Conservation (phyloP, 768 basidiomycete species). For the Russula earlei region DNA sequence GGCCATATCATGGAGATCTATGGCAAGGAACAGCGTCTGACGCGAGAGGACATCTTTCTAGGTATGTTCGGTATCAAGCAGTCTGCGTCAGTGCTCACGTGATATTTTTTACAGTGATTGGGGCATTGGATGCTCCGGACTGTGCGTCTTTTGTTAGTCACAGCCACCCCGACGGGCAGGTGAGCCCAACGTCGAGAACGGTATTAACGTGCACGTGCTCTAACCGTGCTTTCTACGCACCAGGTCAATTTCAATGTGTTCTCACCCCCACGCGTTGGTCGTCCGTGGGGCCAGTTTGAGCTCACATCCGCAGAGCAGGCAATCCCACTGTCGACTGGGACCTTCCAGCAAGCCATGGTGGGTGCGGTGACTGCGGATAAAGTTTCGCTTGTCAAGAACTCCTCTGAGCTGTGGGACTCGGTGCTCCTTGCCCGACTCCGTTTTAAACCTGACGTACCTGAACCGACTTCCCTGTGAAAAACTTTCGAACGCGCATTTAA, state of each 20-base stretch:
- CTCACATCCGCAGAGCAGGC: conserved; percentile 34
- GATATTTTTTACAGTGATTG: conserved; percentile 40
- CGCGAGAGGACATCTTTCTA: conserved; percentile 30
- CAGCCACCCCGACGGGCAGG: conserved; percentile 52
- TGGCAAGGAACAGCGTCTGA: conserved; percentile 29
- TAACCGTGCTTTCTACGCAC: conserved; percentile 4
- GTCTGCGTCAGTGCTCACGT: conserved; percentile 5
- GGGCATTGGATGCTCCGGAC: conserved; percentile 58
- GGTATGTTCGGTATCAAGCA: conserved; percentile 23
- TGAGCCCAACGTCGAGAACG: conserved; percentile 18
- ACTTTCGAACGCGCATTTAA: no score
- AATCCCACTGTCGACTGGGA: conserved; percentile 29
- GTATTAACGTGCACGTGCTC: background rate
- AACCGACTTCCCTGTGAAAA: conserved; percentile 45
- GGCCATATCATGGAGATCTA: conserved; percentile 52
- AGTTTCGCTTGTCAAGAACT: conserved; percentile 36
- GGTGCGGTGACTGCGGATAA: conserved; percentile 34
- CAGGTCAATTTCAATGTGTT: conserved; percentile 68
- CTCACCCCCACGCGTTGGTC: conserved; percentile 36
- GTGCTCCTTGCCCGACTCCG: conserved; percentile 55
- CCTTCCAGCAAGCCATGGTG: conserved; percentile 35
- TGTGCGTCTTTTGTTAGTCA: conserved; percentile 74
- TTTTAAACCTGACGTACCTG: conserved; percentile 51
- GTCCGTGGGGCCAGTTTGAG: conserved; percentile 69
- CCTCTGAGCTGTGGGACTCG: conserved; percentile 38